These are phyloP conservation scores for Colletotrichum tanaceti DNA, from an alignment of 2,329 filamentous ascomycete genomes.

Conservation along the genomic window DNA sequence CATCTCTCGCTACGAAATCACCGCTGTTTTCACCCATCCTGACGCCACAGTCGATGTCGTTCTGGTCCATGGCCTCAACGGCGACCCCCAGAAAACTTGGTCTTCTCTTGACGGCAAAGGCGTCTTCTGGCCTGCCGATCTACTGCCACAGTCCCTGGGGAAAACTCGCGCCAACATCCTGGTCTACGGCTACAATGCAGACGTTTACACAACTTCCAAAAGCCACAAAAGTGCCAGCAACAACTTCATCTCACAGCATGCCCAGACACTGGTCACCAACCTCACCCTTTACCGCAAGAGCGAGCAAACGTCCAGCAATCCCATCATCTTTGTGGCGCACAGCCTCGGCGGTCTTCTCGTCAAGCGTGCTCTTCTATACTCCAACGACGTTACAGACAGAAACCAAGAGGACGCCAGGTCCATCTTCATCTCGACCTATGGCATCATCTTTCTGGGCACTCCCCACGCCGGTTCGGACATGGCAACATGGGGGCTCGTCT, in stretches of 20 bases:
- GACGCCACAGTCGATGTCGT: slow-evolving; percentile 73
- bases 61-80: slow-evolving; percentile 78
- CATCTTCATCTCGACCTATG: slow-evolving; percentile 80
- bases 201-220: slow-evolving; percentile 61
- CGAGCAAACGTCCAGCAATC: slow-evolving; percentile 67
- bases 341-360: slow-evolving; percentile 79
- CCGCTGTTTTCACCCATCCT: slow-evolving; percentile 68
- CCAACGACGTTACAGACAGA: slow-evolving; percentile 68
- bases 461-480: slow-evolving; percentile 78
- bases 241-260: slow-evolving; percentile 77
- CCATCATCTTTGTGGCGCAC: slow-evolving; percentile 82
- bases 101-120: slow-evolving; percentile 55
- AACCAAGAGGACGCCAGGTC: slow-evolving; percentile 74
- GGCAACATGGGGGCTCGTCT: slow-evolving; percentile 73
- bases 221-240: slow-evolving; percentile 68
- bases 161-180: slow-evolving; percentile 71
- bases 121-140: slow-evolving; percentile 76
- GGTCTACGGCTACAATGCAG: slow-evolving; percentile 81
- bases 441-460: slow-evolving; percentile 81
- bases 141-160: slow-evolving; percentile 71
- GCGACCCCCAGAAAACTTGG: slow-evolving; percentile 68
- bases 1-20: slow-evolving; percentile 68
- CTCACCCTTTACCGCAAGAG: slow-evolving; percentile 72
- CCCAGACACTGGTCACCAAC: slow-evolving; percentile 73
- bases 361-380: slow-evolving; percentile 76